Percentiles rank a stretch among this genome's conserved stretches.
Evolutionary conservation across 192 early-diverging fungal genomes (phyloP).

Genomic region (Coemansia sp.): DNA sequence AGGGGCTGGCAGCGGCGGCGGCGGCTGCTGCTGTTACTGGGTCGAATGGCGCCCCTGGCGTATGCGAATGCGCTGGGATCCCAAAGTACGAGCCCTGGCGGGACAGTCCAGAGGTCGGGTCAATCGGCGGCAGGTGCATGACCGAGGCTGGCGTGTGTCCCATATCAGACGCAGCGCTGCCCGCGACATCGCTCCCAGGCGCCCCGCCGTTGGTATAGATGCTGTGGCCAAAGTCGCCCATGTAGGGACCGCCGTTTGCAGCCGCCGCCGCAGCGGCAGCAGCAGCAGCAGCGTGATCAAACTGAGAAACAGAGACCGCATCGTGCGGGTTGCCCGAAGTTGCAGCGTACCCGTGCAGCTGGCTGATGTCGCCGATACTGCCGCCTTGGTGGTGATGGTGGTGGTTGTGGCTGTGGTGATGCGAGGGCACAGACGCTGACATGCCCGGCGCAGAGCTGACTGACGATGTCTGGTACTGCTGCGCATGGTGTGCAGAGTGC

Average conservation of each 20-base stretch:
- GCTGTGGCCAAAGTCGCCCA: slow-evolving; percentile 41
- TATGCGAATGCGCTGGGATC: slow-evolving; percentile 25
- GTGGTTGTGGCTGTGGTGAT: slow-evolving; percentile 1
- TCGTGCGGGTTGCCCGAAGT: slow-evolving; percentile 16
- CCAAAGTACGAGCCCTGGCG: slow-evolving; percentile 47
- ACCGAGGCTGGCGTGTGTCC: slow-evolving; percentile 20
- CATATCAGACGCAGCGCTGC: slow-evolving; percentile 14
- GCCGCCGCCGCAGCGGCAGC: slow-evolving; percentile 25
- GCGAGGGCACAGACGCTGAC: slow-evolving; percentile 18
- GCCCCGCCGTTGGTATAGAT: slow-evolving; percentile 21
- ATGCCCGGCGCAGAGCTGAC: slow-evolving; percentile 1
- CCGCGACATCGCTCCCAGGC: not conserved
- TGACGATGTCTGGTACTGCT: slow-evolving; percentile 14
- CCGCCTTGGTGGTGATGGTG: not conserved
- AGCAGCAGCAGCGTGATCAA: slow-evolving; percentile 20
- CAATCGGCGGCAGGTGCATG: slow-evolving; percentile 45
- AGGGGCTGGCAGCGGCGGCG: slow-evolving; percentile 27
- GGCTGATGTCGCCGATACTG: slow-evolving; percentile 34
- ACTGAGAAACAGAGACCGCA: slow-evolving; percentile 15
- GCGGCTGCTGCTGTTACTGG: slow-evolving; percentile 39
- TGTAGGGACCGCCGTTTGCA: slow-evolving; percentile 22
- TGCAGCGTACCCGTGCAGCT: slow-evolving; percentile 13
- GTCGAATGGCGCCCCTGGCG: slow-evolving; percentile 24
- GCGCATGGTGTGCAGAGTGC: slow-evolving; percentile 14
- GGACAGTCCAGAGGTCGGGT: slow-evolving; percentile 20